A percentile compares a stretch with the other conserved stretches of the same genome.
phyloP scores from a whole-genome alignment of 1,139 yeast species.

The Blastobotrys illinoisensis region DNA sequence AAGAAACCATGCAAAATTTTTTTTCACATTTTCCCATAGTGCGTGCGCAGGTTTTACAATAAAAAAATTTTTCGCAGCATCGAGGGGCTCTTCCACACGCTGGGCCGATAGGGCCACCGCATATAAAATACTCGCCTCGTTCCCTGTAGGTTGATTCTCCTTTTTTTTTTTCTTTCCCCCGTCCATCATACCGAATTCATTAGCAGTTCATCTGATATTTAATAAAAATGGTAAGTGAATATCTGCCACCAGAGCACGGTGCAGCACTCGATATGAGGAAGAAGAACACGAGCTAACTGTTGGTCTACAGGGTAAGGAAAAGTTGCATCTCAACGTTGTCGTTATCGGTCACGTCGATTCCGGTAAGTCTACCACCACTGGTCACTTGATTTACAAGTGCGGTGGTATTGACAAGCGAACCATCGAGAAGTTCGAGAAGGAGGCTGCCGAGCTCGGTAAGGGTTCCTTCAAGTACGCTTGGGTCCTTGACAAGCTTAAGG shows the following conservation, averaged over 20 bases:
- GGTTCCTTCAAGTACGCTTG: constrained; percentile 99
- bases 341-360: constrained; percentile 99
- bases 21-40: neutral
- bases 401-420: constrained; percentile 95
- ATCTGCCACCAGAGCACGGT: too few relatives aligned
- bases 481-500: constrained; percentile 94
- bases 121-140: constrained; percentile 7
- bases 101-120: neutral
- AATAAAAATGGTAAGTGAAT: constrained; percentile 33
- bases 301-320: constrained; percentile 67
- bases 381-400: constrained; percentile 97
- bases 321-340: constrained; percentile 98
- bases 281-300: neutral
- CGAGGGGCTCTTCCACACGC: neutral
- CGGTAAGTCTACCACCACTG: constrained; percentile 97
- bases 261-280: too few relatives aligned
- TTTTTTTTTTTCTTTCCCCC: constrained; percentile 29
- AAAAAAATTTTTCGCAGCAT: constrained; percentile 3
- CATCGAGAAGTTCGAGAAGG: constrained; percentile 97
- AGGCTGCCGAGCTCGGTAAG: constrained; percentile 97
- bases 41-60: constrained; percentile 4
- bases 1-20: neutral
- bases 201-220: constrained; percentile 38
- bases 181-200: constrained; percentile 41
- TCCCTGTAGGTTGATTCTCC: constrained; percentile 5